Percentiles rank a stretch among this genome's conserved stretches.
Evolutionary conservation across 257 asterid species (phyloP).

Genomic region (Salvia splendens): DNA sequence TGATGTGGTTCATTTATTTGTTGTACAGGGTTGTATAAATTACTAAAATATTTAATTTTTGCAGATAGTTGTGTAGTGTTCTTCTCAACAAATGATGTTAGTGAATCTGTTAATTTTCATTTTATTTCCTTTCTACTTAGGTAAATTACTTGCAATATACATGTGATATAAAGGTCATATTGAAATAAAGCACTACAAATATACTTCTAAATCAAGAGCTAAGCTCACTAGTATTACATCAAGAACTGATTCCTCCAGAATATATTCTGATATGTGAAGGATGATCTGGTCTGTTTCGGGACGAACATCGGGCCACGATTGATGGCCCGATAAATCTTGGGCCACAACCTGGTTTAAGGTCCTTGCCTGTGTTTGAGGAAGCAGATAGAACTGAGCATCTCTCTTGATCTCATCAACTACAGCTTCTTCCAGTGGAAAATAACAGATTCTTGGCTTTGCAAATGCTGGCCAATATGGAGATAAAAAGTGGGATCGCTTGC

Average conservation of each 20-base stretch:
- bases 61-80: not conserved
- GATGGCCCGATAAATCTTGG: constrained; percentile 41
- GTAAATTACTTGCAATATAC: not conserved
- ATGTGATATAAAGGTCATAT: too few relatives aligned
- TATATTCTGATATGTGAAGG: constrained; percentile 47
- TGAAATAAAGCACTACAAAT: too few relatives aligned
- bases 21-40: constrained; percentile 30
- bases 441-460: constrained; percentile 35
- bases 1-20: constrained; percentile 11
- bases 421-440: constrained; percentile 41
- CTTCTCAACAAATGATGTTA: not conserved
- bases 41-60: not conserved
- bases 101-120: not conserved
- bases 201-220: constrained; percentile 22
- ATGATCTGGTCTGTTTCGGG: constrained; percentile 43
- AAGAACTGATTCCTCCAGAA: constrained; percentile 52
- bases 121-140: not conserved
- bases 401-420: constrained; percentile 54
- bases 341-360: constrained; percentile 48
- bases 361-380: constrained; percentile 31
- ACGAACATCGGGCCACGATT: constrained; percentile 50
- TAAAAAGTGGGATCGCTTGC: constrained; percentile 35
- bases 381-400: constrained; percentile 44
- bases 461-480: constrained; percentile 44
- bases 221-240: constrained; percentile 40